Evolutionary conservation across 2,329 filamentous ascomycete species (phyloP).

Genomic region (Cryphonectria parasitica): DNA sequence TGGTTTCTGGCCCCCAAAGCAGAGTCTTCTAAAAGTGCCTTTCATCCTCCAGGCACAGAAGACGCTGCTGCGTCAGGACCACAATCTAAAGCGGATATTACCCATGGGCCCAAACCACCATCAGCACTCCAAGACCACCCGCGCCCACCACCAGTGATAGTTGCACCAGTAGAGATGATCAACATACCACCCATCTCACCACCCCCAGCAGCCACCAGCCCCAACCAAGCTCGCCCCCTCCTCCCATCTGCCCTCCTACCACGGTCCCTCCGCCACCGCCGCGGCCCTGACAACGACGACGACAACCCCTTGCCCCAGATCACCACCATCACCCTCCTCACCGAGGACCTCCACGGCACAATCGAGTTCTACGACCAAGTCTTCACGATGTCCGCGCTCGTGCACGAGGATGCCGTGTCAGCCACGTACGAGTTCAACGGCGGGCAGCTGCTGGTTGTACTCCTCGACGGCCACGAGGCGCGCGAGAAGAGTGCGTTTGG

Average conservation of each 20-base stretch:
- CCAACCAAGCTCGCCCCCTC: neutral
- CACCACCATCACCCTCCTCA: slow-evolving; percentile 15
- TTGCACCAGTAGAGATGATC: neutral
- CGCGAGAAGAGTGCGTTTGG: neutral
- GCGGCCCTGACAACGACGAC: neutral
- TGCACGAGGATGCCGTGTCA: neutral
- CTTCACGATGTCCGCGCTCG: neutral
- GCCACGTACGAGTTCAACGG: slow-evolving; percentile 10
- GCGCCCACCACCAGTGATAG: neutral
- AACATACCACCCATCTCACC: neutral
- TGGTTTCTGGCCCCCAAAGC: neutral
- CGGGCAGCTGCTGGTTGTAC: slow-evolving; percentile 8
- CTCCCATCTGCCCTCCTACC: neutral
- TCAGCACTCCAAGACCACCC: neutral
- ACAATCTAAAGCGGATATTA: neutral
- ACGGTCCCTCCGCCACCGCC: neutral
- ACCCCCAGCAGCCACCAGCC: neutral
- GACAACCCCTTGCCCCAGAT: neutral
- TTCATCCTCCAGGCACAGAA: neutral
- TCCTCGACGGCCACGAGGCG: neutral
- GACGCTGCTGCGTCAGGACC: neutral
- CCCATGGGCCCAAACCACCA: neutral
- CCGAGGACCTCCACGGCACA: slow-evolving; percentile 12
- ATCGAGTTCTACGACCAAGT: slow-evolving; percentile 17
- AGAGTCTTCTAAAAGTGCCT: neutral